These are phyloP conservation scores for Boletus subparvulus DNA, from an alignment of 768 basidiomycete species.

Conservation along the genomic window DNA sequence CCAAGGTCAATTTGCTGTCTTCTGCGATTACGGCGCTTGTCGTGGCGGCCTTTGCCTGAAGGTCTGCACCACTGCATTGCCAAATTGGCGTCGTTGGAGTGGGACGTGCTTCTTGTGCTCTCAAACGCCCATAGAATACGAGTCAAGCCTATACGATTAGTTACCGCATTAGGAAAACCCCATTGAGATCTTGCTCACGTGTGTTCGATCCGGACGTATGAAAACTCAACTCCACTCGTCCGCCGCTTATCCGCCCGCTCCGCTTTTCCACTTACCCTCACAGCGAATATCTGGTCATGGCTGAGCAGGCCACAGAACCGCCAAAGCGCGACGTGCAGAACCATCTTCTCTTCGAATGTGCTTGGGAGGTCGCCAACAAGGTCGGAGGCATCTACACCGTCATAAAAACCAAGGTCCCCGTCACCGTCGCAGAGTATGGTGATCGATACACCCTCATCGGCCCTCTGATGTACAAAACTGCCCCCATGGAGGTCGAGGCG, in stretches of 20 bases:
- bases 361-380: slow-evolving; percentile 99
- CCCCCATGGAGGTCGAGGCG: slow-evolving; percentile 97
- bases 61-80: no score
- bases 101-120: no score
- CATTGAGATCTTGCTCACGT: slow-evolving; percentile 21
- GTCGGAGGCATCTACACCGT: slow-evolving; percentile 99
- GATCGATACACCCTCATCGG: slow-evolving; percentile 96
- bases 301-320: slow-evolving; percentile 19
- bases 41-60: slow-evolving; percentile 37
- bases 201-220: slow-evolving; percentile 3
- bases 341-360: slow-evolving; percentile 88
- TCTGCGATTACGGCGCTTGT: slow-evolving; percentile 38
- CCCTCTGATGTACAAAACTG: slow-evolving; percentile 97
- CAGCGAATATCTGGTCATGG: slow-evolving; percentile 16
- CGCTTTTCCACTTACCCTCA: background rate
- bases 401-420: slow-evolving; percentile 98
- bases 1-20: slow-evolving; percentile 46
- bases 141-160: background rate
- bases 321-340: slow-evolving; percentile 70
- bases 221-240: slow-evolving; percentile 5
- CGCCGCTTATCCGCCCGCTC: background rate
- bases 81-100: no score
- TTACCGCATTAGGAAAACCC: slow-evolving; percentile 23
- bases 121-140: background rate
- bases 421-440: slow-evolving; percentile 95